Evolutionary conservation across 2,329 filamentous ascomycete species (phyloP), one percentile per base, ranked within the genome.

Genomic region (Cladosporium sp.): DNA sequence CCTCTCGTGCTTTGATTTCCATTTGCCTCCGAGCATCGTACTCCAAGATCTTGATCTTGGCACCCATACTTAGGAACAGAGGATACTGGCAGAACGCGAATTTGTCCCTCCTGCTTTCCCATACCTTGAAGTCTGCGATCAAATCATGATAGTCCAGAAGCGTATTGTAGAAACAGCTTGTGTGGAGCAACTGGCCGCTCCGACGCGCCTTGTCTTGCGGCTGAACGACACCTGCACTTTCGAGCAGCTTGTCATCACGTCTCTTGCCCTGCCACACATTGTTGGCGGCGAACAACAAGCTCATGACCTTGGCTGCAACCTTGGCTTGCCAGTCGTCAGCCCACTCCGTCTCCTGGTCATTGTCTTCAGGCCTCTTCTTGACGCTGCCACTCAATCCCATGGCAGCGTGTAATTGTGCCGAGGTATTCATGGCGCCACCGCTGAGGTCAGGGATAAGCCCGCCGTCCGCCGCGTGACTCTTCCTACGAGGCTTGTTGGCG

Each of bases 81-180:
- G 91, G 89, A 63, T 95, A 95, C 66, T 95, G 89, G 66, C 90
- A 95, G 65, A 96, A 95, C 0, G 87, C 81, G 65, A 95, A 95
- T 59, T 83, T 88, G 16, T 79, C 78, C 48, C 79, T 78, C 58
- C 80, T 85, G 4, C 81, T 79, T 66, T 95, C 90, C 91, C 91
- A 96, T 9, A 82, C 78, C 63, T 95, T 89, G 63, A 95, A 95
- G 66, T 96, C 91, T 0, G 81, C 81, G 43, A 93, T 81, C 6
- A 95, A 76, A 64, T 95, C 89, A n/a, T 85, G 82, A 61, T 89
- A 89, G 66, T 96, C 91, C 9, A 95, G 78, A 54, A 95, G 73
- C 1, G 87, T 87, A 63, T 89, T 90, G 69, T 95, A 96, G 65
- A 95, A 96, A 61, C 89, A 84, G 61, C 83, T 92, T 4, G 87